Evolutionary conservation across 805 yeast species (phyloP), one percentile per base, ranked within the genome.

Genomic region (Starmerella apicola): DNA sequence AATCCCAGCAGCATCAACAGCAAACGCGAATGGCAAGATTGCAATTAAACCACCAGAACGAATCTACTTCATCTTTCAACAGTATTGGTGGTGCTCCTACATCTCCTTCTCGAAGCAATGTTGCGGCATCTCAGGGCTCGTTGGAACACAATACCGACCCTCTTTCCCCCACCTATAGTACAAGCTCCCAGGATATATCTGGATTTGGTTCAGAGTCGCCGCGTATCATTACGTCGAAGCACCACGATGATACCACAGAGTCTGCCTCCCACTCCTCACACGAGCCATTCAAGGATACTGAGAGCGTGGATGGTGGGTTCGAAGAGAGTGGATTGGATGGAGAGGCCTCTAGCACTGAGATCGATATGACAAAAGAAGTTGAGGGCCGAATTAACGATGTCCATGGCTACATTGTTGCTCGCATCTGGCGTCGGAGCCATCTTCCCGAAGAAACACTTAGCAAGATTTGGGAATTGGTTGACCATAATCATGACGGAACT

Each of bases 401-500:
- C 6, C 76, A 68, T 45, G 81, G 79, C 5, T 51, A 69, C 2
- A 80, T 84, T 1, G 95, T 82, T 0, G 64, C 78, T 49, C 76
- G 78, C 37, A 64, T 91, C 9, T 91, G 96, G 96, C 53, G 65
- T 32, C 66, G 97, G 37, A 80, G 94, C 19, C 68, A 76, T 49
- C 64, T 91, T 29, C 76, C 88, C 1, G 66, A 62, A 15, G 81
- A 76, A 21, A 67, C 73, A 0, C 57, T 81, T 24, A 65, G 62
- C 19, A 70, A 72, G 36, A 76, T 78, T 22, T 83, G 84, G 84
- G 71, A 74, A 35, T 65, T 79, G 51, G 88, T 86, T 18, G 65
- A 62, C 49, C 49, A 57, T 9, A 51, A 54, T 41, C 49, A 50
- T 28, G 91, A 81, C 56, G 94, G 94, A 0, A 72, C 81, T 1